phyloP scores from a whole-genome alignment of 2,329 filamentous ascomycete species.

The Aspergillus piperis region DNA sequence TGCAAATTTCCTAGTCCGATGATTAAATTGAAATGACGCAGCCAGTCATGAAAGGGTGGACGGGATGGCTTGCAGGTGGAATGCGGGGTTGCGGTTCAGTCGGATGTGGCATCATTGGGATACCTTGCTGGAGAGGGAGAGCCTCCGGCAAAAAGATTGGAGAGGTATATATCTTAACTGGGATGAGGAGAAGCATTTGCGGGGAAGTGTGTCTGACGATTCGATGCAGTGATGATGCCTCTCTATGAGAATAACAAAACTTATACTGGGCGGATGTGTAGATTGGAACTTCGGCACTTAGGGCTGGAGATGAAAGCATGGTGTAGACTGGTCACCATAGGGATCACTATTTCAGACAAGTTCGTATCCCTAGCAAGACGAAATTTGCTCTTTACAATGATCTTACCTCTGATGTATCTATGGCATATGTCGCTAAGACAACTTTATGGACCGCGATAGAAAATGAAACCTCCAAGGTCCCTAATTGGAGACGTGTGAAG shows the following conservation, averaged over 20 bases:
- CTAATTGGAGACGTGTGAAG: background rate
- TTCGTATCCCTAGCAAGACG: no score
- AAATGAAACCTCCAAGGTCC: background rate
- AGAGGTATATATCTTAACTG: background rate
- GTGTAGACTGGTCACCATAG: no score
- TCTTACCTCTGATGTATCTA: no score
- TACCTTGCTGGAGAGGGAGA: background rate
- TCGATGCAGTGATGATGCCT: no score
- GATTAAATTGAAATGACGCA: background rate
- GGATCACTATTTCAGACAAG: fast-evolving
- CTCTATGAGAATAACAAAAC: fast-evolving
- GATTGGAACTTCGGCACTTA: no score
- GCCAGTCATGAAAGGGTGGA: background rate
- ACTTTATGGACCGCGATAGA: fast-evolving
- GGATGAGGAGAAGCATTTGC: background rate
- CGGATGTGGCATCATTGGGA: background rate
- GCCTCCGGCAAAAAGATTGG: background rate
- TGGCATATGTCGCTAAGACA: no score
- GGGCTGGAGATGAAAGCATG: no score
- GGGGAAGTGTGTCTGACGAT: no score
- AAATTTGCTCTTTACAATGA: fast-evolving
- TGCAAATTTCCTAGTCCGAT: background rate
- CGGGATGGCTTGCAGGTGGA: background rate
- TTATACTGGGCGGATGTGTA: no score
- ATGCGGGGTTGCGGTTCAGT: background rate